phyloP scores from a whole-genome alignment of 2,329 filamentous ascomycete species.

The Falciphora oryzae region DNA sequence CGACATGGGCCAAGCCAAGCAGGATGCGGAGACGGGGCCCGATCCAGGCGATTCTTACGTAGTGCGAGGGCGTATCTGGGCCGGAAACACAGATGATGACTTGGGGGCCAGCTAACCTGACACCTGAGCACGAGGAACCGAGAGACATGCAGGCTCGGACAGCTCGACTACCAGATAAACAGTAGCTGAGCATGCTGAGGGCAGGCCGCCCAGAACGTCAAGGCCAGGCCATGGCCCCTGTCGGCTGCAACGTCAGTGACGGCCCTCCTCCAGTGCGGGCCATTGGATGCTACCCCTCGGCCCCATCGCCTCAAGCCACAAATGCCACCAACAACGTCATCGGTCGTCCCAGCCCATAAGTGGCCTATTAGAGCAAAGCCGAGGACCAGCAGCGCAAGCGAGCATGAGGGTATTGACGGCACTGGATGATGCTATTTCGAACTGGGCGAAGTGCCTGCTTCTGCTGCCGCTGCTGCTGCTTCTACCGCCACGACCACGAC shows the following conservation, averaged over 20 bases:
- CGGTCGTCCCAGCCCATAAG: not conserved
- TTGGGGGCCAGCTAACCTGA: no score
- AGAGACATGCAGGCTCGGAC: not conserved
- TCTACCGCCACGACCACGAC: no score
- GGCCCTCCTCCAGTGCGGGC: not conserved
- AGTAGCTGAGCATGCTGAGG: no score
- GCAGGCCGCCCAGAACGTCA: not conserved
- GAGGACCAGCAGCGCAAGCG: not conserved
- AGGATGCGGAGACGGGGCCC: no score
- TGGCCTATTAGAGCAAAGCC: no score
- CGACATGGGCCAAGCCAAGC: not conserved
- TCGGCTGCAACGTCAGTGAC: slow-evolving; percentile 4
- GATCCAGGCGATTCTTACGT: not conserved
- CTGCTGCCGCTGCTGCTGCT: no score
- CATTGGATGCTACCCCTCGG: not conserved
- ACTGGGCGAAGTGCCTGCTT: no score
- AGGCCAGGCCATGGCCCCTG: not conserved
- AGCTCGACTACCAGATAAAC: not conserved
- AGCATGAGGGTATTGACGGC: no score
- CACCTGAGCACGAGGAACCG: no score
- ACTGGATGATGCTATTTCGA: no score
- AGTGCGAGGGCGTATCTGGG: not conserved
- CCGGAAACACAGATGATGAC: no score
- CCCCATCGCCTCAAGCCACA: slow-evolving; percentile 6
- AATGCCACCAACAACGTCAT: slow-evolving; percentile 11